Conservation (phyloP, 345 rosid genomes). For the Salix viminalis region DNA sequence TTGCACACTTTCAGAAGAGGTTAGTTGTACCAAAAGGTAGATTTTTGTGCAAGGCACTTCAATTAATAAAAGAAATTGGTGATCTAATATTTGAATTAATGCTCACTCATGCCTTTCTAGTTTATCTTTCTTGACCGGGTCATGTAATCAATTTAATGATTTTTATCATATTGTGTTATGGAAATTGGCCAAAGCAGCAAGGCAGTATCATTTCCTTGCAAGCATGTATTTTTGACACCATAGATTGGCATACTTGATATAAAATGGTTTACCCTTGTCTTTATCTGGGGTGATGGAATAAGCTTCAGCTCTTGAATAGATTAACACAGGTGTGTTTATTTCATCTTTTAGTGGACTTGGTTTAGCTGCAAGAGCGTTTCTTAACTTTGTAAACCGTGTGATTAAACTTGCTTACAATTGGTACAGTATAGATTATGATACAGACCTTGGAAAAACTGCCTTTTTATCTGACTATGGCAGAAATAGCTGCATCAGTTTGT, state of each 20-base stretch:
- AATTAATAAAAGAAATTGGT: neutral
- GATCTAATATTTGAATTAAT: neutral
- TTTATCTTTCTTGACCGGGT: neutral
- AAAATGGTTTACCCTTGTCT: neutral
- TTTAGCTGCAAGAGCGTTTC: neutral
- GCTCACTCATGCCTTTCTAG: neutral
- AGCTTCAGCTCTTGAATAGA: no score
- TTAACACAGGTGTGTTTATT: no score
- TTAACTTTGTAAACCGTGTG: neutral
- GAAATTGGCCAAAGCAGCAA: neutral
- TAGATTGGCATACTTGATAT: neutral
- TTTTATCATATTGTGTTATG: neutral
- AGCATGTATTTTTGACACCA: neutral
- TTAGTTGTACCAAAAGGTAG: constrained; percentile 19
- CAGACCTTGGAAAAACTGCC: no score
- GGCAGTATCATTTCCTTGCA: neutral
- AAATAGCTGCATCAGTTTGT: neutral
- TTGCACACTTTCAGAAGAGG: constrained; percentile 66
- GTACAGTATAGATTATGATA: no score
- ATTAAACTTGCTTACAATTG: neutral
- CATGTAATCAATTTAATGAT: neutral
- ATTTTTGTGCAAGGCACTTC: neutral
- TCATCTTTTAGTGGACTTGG: neutral
- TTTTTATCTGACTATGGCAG: neutral
- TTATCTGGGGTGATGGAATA: neutral